Evolutionary conservation across 2,329 filamentous ascomycete species (phyloP), one percentile per base, ranked within the genome.

Genomic region (Diatrype stigma): DNA sequence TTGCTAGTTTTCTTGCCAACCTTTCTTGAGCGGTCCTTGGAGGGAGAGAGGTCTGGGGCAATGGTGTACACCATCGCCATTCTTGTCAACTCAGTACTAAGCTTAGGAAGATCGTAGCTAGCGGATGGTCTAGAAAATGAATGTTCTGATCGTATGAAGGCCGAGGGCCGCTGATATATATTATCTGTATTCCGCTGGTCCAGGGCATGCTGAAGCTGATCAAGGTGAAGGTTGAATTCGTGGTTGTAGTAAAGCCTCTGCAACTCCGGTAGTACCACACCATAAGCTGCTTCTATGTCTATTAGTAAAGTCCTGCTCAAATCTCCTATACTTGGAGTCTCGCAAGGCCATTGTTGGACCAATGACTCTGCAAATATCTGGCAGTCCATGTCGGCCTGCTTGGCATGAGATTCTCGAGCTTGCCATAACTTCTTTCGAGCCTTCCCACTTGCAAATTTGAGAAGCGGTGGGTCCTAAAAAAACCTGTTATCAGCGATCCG

Each of bases 201-300:
- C 14, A 80, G 52, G 8, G 77, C 56, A 0, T 44, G 6, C 48
- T 82, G 77, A 0, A 78, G 70, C 23, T 68, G 42, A 10, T 65
- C 49, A 1, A 82, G 52, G 55, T 81, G 75, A 0, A 60, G 40
- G 0, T 67, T 71, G 1, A 82, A 66, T 26, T 77, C 67, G 10
- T 68, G 53, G 42, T 84, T 84, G 5, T 72, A 66, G n/a, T 68
- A 73, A 0, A 80, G 57, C 0, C 74, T 70, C 4, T 63, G 54
- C 79, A 79, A 84, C 47, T 80, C 73, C 0, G 69, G 69, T 0
- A 57, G 54, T 14, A 83, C 60, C 0, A 61, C 57, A 0, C 66
- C 56, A 1, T 80, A 35, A 3, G 76, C 77, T 11, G 62, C 53
- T 0, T 53, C 35, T 6, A 69, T 21, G 52, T 79, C 60, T 1